Conservation (phyloP, 495 filamentous ascomycete genomes). For the Penicillium steckii region DNA sequence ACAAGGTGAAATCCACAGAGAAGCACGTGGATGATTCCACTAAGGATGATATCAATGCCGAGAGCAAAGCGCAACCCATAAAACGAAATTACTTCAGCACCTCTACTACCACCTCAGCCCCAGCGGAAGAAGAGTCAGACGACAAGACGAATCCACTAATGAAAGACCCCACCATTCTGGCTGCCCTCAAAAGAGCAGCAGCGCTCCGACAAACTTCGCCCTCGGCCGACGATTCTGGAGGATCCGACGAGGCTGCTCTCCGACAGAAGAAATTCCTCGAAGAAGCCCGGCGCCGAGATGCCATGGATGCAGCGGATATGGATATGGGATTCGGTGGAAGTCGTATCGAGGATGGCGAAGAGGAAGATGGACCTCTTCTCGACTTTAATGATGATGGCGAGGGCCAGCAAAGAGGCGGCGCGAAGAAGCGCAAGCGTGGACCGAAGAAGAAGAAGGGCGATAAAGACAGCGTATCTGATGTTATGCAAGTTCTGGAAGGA, state of each 20-base stretch:
- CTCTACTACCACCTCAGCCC: constrained; percentile 20
- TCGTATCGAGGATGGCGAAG: constrained; percentile 77
- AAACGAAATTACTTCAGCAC: constrained; percentile 45
- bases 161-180: constrained; percentile 74
- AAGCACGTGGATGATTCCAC: background rate
- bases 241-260: constrained; percentile 52
- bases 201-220: constrained; percentile 56
- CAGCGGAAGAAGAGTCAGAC: constrained; percentile 38
- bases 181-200: constrained; percentile 82
- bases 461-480: constrained; percentile 75
- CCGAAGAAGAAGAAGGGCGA: constrained; percentile 87
- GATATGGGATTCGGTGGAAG: constrained; percentile 92
- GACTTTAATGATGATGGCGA: constrained; percentile 52
- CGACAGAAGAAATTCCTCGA: constrained; percentile 74
- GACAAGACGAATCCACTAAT: constrained; percentile 56
- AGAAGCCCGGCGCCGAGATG: constrained; percentile 51
- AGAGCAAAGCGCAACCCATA: constrained; percentile 10
- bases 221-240: constrained; percentile 37
- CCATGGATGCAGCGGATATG: constrained; percentile 87
- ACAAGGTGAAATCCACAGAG: background rate
- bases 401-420: constrained; percentile 12
- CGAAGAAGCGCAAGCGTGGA: constrained; percentile 73
- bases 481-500: constrained; percentile 75
- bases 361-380: constrained; percentile 68
- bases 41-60: background rate